Percentiles rank a stretch among this genome's conserved stretches.
These are phyloP conservation scores for Shiraia bambusicola DNA, from an alignment of 2,329 filamentous ascomycete genomes.

Conservation along the genomic window DNA sequence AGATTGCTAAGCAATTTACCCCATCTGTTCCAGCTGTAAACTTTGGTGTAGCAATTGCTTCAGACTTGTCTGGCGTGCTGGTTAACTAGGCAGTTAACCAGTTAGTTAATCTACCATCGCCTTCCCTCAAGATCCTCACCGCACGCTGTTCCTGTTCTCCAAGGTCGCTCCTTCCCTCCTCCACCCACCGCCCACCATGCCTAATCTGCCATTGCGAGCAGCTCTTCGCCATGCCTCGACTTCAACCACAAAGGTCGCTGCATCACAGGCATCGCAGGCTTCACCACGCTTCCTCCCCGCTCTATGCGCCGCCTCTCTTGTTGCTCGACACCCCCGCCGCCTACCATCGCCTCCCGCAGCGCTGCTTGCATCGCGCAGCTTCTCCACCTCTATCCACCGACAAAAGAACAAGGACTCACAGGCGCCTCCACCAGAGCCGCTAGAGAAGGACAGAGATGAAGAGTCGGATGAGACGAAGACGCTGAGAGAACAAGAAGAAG, in stretches of 20 bases:
- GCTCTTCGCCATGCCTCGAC: slow-evolving; percentile 56
- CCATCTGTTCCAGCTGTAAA: slow-evolving; percentile 12
- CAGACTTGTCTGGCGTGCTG: slow-evolving; percentile 10
- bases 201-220: slow-evolving; percentile 65
- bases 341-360: slow-evolving; percentile 35
- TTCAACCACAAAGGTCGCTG: slow-evolving; percentile 38
- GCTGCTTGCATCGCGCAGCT: slow-evolving; percentile 38
- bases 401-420: slow-evolving; percentile 60
- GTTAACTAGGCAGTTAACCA: too few relatives aligned
- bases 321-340: slow-evolving; percentile 23
- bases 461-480: slow-evolving; percentile 46
- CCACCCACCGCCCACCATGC: slow-evolving; percentile 49
- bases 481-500: slow-evolving; percentile 47
- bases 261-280: slow-evolving; percentile 27
- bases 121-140: background rate
- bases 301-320: slow-evolving; percentile 32
- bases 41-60: slow-evolving; percentile 2
- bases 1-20: slow-evolving; percentile 23
- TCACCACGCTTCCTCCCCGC: slow-evolving; percentile 31
- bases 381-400: slow-evolving; percentile 48
- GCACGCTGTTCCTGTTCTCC: slow-evolving; percentile 4
- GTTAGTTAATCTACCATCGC: slow-evolving; percentile 1
- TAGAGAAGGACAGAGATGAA: slow-evolving; percentile 45
- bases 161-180: slow-evolving; percentile 11
- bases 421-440: slow-evolving; percentile 49